Base-by-base conservation (phyloP, 345 rosid species). In the Rhodamnia argentea region DNA sequence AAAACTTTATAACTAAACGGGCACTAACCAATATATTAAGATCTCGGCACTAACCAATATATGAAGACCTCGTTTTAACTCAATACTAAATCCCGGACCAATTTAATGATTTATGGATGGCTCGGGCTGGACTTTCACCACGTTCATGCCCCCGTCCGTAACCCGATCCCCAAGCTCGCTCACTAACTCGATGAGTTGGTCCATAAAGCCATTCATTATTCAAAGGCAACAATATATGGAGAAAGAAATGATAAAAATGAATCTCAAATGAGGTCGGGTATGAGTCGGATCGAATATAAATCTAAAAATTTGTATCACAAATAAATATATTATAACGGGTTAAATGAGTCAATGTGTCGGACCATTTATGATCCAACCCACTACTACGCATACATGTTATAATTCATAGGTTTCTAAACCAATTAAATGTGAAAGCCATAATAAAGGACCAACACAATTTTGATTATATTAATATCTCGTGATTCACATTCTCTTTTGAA, bases 291-390 rank as follows among this genome's bases (percentile, higher is more conserved):
- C 1, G 3, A 3, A 50, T 50, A 10, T 59, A 37, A 4, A 14
- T 59, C 4, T 1, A 60, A 20, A n/a, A 60, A 60, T 60, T 60
- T 27, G 37, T 2, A 13, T 27, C 5, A 10, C 7, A 13, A 60
- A 60, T 60, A 60, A 60, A 60, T 60, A 4, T 1, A 16, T 60
- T 10, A 27, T 60, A 27, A 60, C 0, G 0, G 4, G 1, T 60
- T 60, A 0, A 60, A 60, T 0, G 0, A 4, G 14, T 3, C 2
- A 27, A 27, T 27, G 5, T 37, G 5, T 60, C 8, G 4, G 20
- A 8, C 70, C 4, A 27, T 6, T 13, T 13, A 60, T 60, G 32
- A 60, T 13, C 5, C 26, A 10, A 56, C 18, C 37, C 0, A 1
- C 44, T 51, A 51, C 52, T 11, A 51, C 1, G 52, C 14, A 0